Conservation (phyloP, 768 basidiomycete species). For the Mycena floridula region DNA sequence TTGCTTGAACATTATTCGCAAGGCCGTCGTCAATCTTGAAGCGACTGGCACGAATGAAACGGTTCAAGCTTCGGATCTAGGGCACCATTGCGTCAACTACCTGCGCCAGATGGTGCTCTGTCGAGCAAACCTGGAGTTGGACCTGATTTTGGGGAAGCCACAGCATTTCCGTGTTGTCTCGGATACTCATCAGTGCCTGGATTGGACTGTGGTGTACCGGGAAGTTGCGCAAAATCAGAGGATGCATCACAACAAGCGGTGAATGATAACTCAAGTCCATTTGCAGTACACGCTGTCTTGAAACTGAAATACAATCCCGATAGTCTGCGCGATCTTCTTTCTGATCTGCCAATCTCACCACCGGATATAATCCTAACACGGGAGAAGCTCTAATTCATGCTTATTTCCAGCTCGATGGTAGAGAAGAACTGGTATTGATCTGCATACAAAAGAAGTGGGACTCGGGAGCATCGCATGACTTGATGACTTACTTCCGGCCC, state of each 20-base stretch:
- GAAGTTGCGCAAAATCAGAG: slow-evolving; percentile 8
- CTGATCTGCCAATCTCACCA: too few species aligned
- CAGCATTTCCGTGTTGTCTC: slow-evolving; percentile 1
- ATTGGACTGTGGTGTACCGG: slow-evolving; percentile 9
- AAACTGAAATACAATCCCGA: too few species aligned
- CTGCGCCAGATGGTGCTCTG: slow-evolving; percentile 8
- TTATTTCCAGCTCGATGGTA: too few species aligned
- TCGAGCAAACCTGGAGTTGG: slow-evolving; percentile 1
- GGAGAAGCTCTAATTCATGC: too few species aligned
- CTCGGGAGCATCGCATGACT: too few species aligned
- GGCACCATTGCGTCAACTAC: slow-evolving; percentile 7
- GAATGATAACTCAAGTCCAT: too few species aligned
- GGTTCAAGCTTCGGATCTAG: background rate
- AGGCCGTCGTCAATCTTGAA: background rate
- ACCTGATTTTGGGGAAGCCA: slow-evolving; percentile 6
- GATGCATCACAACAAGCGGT: background rate
- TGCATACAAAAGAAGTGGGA: too few species aligned
- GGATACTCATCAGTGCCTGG: slow-evolving; percentile 8
- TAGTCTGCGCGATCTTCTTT: too few species aligned
- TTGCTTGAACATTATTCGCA: slow-evolving; percentile 16
- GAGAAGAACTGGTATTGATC: too few species aligned
- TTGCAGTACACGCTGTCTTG: too few species aligned
- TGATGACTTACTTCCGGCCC: too few species aligned
- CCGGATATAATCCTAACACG: too few species aligned
- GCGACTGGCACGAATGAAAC: background rate